phyloP scores from a whole-genome alignment of 306 rosid genomes.

The Vicia sativa region DNA sequence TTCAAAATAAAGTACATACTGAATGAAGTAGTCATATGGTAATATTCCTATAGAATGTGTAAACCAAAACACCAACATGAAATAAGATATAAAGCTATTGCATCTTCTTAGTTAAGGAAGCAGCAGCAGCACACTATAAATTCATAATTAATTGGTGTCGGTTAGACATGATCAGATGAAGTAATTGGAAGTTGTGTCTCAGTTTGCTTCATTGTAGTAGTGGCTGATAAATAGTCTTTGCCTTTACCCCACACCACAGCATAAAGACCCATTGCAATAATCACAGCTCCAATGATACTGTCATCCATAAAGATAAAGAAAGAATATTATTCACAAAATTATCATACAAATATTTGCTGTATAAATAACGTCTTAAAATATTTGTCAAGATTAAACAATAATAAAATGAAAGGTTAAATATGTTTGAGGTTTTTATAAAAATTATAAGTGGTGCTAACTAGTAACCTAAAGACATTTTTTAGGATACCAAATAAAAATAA shows the following conservation, averaged over 20 bases:
- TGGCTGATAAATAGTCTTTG: conserved; percentile 48
- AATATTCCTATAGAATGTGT: neutral
- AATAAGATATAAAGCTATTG: conserved; percentile 8
- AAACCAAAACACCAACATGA: conserved; percentile 4
- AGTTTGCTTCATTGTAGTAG: conserved; percentile 28
- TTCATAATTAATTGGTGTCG: neutral
- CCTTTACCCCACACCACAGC: conserved; percentile 84
- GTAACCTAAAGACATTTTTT: too few relatives aligned
- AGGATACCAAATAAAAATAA: too few relatives aligned
- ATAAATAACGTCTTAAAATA: too few relatives aligned
- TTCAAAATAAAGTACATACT: neutral
- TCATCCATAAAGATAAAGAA: neutral
- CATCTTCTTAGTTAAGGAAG: conserved; percentile 15
- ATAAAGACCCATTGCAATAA: conserved; percentile 74
- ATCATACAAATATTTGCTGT: too few relatives aligned
- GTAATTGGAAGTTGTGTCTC: conserved; percentile 38
- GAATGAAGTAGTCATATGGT: neutral
- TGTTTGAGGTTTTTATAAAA: too few relatives aligned
- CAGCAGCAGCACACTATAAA: neutral
- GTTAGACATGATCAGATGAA: conserved; percentile 22
- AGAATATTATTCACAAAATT: too few relatives aligned
- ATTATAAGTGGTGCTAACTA: too few relatives aligned
- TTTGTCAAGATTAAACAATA: too few relatives aligned
- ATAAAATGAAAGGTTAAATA: too few relatives aligned
- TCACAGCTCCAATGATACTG: conserved; percentile 65